Evolutionary conservation across 1,284 basidiomycete genomes (phyloP), one percentile per base, ranked within the genome.

Genomic region (Boletus sp.): DNA sequence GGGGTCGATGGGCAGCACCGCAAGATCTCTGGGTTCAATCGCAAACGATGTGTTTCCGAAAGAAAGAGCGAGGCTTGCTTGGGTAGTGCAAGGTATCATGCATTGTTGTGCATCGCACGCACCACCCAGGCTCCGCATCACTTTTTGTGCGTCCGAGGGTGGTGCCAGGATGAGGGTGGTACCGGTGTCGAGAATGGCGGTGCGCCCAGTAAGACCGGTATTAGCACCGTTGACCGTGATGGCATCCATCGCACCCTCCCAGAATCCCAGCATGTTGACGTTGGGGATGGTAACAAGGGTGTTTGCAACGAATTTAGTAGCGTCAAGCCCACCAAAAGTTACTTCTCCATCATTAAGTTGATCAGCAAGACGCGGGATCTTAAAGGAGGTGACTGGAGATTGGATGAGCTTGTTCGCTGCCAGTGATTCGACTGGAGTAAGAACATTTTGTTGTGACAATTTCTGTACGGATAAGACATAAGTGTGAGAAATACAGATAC

Each of bases 261-360:
- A 93, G 74, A 91, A 93, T 27, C 90, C 87, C 27, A 71, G 52
- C 13, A 57, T 51, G 64, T 77, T 84, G 56, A 85, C 76, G 57
- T 87, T 88, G 48, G 66, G 57, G 47, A 88, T 53, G 1, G 76
- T 80, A 37, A 76, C 72, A 34, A 84, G 72, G 10, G 82, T 78
- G 26, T 59, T 52, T 12, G 71, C 46, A 54, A 80, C 72, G 61
- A 88, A 87, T 64, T 88, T 88, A 53, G 75, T 73, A 9, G 67
- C n/a, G 66, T 93, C 88, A 38, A 91, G 76, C 8, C 79, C 87
- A 40, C 89, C 90, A 59, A 92, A 89, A 4, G 89, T 91, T 51
- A 88, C 76, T 67, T 88, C 76, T 46, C 91, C 90, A 58, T 91
- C 84, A 62, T 91, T 88, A 61, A 76, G 72, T 54, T 77, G 73